phyloP scores from a whole-genome alignment of 495 filamentous ascomycete genomes.

The Cercophora sp. region DNA sequence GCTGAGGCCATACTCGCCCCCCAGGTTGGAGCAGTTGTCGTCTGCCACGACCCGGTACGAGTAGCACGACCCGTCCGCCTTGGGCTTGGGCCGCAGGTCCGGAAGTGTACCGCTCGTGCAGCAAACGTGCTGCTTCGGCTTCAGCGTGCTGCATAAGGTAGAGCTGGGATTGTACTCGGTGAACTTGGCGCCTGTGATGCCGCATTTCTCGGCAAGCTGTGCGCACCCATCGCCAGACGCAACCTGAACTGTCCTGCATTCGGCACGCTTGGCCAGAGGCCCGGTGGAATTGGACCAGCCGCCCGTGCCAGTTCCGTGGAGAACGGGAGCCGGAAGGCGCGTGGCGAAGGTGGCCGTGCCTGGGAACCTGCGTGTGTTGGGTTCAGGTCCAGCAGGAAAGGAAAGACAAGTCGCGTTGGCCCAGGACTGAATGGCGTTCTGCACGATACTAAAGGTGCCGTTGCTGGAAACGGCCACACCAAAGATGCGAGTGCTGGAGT shows the following conservation, averaged over 20 bases:
- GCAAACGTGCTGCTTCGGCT: slow-evolving; percentile 39
- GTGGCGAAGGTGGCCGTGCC: no score
- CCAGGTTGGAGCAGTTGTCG: slow-evolving; percentile 34
- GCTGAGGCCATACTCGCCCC: slow-evolving; percentile 29
- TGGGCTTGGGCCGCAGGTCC: slow-evolving; percentile 34
- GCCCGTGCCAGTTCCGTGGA: not conserved
- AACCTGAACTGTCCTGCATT: slow-evolving; percentile 23
- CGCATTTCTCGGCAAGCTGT: slow-evolving; percentile 37
- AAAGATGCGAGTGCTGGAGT: slow-evolving; percentile 28
- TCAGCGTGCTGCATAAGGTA: slow-evolving; percentile 34
- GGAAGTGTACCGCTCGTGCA: slow-evolving; percentile 39
- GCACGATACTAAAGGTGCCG: slow-evolving; percentile 28
- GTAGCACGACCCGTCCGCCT: slow-evolving; percentile 41
- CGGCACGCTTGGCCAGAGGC: not conserved
- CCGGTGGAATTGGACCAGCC: not conserved
- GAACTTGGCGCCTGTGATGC: slow-evolving; percentile 35
- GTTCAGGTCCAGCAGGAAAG: slow-evolving; percentile 12
- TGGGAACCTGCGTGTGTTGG: no score
- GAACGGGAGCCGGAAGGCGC: not conserved
- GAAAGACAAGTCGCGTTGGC: slow-evolving; percentile 30
- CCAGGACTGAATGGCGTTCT: slow-evolving; percentile 33
- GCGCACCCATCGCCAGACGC: slow-evolving; percentile 34
- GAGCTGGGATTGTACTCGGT: slow-evolving; percentile 35
- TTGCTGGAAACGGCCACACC: slow-evolving; percentile 32
- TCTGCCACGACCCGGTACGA: slow-evolving; percentile 26